Conservation (phyloP, 148 eudicot genomes). For the Rhododendron henanense region DNA sequence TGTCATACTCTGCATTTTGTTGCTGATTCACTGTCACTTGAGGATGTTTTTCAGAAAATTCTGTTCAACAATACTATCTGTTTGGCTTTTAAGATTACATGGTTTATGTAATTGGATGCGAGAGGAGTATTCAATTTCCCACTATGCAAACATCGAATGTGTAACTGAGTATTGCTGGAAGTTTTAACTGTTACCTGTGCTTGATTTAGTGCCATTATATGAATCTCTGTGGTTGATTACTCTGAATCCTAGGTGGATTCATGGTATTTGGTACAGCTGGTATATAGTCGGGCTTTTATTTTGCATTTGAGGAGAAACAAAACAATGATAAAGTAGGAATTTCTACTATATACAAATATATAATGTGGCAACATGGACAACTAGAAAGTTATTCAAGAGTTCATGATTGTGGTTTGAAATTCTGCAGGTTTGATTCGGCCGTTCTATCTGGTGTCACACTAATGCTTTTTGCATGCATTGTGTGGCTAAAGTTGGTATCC, state of each 20-base stretch:
- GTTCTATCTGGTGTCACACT: slow-evolving; percentile 72
- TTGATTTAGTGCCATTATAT: neutral
- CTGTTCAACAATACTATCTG: neutral
- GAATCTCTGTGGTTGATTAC: neutral
- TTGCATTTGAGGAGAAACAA: neutral
- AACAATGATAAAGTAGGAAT: neutral
- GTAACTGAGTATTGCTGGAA: neutral
- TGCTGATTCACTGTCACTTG: neutral
- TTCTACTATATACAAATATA: neutral
- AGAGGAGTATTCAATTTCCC: neutral
- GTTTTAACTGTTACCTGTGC: neutral
- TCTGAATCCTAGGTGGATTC: neutral
- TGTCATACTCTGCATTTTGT: neutral
- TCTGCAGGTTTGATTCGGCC: slow-evolving; percentile 85
- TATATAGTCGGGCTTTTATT: neutral
- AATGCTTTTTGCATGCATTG: slow-evolving; percentile 82
- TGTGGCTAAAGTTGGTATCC: slow-evolving; percentile 91
- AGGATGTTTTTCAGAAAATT: neutral
- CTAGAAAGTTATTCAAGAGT: neutral
- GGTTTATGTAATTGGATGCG: neutral
- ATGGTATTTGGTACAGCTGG: neutral
- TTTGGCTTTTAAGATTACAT: neutral
- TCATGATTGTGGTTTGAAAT: slow-evolving; percentile 9
- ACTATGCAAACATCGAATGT: neutral
- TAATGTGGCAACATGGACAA: neutral